Percentiles rank a stretch among this genome's conserved stretches.
Evolutionary conservation across 202 grass and related monocot genomes (phyloP).

Genomic region (Cymbopogon flexuosus): DNA sequence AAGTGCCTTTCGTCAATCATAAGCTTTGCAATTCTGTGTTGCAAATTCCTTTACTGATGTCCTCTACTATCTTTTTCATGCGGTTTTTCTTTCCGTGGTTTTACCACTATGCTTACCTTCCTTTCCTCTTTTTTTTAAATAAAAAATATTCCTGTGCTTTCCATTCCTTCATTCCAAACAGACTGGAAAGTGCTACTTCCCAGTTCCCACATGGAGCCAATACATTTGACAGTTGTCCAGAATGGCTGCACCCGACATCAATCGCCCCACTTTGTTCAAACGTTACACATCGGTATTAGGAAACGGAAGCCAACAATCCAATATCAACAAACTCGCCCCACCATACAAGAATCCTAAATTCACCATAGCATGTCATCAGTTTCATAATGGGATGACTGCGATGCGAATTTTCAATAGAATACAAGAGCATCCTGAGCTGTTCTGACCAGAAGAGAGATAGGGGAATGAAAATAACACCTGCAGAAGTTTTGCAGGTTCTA

Average conservation of each 20-base stretch:
- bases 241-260: neutral
- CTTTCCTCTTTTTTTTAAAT: neutral
- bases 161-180: neutral
- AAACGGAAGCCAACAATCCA: slow-evolving; percentile 1
- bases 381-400: slow-evolving; percentile 36
- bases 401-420: slow-evolving; percentile 23
- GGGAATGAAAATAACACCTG: neutral
- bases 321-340: slow-evolving; percentile 43
- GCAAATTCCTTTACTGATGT: too few species aligned
- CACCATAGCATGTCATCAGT: slow-evolving; percentile 34
- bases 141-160: neutral
- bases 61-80: too few species aligned
- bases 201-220: neutral
- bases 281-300: slow-evolving; percentile 4
- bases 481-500: slow-evolving; percentile 20
- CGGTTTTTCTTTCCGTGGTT: neutral
- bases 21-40: too few species aligned
- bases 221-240: neutral
- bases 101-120: neutral
- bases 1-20: too few species aligned
- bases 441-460: neutral
- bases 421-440: slow-evolving; percentile 30
- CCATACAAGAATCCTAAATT: slow-evolving; percentile 37
- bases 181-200: neutral
- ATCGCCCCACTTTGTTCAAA: neutral